Evolutionary conservation across 345 rosid species (phyloP).

Genomic region (Rhodomyrtus tomentosa): DNA sequence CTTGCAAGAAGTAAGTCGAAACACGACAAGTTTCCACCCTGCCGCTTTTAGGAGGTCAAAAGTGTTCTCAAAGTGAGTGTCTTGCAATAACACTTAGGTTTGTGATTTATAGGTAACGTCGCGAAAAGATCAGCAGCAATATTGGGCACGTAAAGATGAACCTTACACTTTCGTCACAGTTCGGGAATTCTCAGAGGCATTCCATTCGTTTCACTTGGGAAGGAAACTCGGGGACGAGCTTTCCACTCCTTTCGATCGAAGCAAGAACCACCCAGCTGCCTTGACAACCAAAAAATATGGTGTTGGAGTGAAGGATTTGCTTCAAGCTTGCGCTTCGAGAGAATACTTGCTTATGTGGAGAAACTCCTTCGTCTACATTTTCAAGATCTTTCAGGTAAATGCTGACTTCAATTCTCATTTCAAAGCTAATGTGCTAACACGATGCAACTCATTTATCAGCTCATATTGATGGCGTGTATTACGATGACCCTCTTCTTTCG

Average conservation of each 20-base stretch:
- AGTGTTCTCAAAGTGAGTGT: neutral
- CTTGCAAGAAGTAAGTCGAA: slow-evolving; percentile 57
- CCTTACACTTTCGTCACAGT: slow-evolving; percentile 42
- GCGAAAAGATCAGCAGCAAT: slow-evolving; percentile 60
- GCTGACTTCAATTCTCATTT: neutral
- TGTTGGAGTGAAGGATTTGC: slow-evolving; percentile 30
- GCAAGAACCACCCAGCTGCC: slow-evolving; percentile 50
- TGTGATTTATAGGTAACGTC: slow-evolving; percentile 47
- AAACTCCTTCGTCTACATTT: slow-evolving; percentile 37
- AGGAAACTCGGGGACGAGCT: slow-evolving; percentile 27
- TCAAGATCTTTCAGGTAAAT: slow-evolving; percentile 39
- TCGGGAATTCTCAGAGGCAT: slow-evolving; percentile 46
- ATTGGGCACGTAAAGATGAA: slow-evolving; percentile 36
- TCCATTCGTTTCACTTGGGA: slow-evolving; percentile 27
- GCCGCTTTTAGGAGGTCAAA: neutral
- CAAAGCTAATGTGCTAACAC: neutral
- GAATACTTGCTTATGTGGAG: slow-evolving; percentile 54
- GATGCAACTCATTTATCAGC: neutral
- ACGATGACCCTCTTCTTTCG: slow-evolving; percentile 27
- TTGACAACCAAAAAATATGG: slow-evolving; percentile 37
- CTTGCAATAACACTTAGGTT: neutral
- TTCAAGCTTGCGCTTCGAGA: slow-evolving; percentile 41
- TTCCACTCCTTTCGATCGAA: slow-evolving; percentile 29
- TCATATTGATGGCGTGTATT: slow-evolving; percentile 6
- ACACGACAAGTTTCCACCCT: neutral